Conservation (phyloP, 371 early-diverging fungal species). For the Dinochytrium kinnereticum region DNA sequence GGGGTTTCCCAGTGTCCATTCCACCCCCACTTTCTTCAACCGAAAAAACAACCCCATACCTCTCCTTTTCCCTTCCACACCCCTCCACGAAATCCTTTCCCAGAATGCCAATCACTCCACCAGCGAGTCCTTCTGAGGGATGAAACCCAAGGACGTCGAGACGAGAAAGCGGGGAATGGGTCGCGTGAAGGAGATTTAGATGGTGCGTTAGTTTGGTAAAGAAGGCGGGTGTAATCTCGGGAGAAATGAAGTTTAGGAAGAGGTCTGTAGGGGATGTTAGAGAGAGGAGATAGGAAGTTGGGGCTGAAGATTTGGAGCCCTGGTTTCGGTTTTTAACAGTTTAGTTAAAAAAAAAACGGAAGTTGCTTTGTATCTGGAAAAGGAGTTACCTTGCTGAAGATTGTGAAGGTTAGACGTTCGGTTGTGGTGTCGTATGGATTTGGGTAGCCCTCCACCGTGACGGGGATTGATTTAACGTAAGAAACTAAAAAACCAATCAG, state of each 20-base stretch:
- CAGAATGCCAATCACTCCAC: conserved; percentile 40
- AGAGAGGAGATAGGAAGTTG: conserved; percentile 25
- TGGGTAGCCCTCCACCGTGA: conserved; percentile 22
- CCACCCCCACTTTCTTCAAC: neutral
- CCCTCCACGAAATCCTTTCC: conserved; percentile 23
- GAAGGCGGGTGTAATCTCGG: conserved; percentile 35
- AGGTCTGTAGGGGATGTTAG: conserved; percentile 29
- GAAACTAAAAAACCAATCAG: neutral
- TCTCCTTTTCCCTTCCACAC: conserved; percentile 17
- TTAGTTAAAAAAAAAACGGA: neutral
- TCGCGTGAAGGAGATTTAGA: neutral
- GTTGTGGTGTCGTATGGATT: neutral
- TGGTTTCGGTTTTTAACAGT: conserved; percentile 1
- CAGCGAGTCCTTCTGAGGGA: conserved; percentile 30
- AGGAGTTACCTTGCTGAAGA: conserved; percentile 35
- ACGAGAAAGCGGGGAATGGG: neutral
- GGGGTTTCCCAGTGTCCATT: neutral
- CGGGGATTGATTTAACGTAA: conserved; percentile 19
- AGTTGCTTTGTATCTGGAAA: no score
- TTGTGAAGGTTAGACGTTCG: conserved; percentile 23
- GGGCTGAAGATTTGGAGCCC: conserved; percentile 15
- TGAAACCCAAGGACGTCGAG: conserved; percentile 31
- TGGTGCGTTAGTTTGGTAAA: conserved; percentile 29
- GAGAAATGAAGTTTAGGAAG: conserved; percentile 37
- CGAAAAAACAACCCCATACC: conserved; percentile 24